Percentiles rank a stretch among this genome's conserved stretches.
Evolutionary conservation across 116 monocot genomes (phyloP).

Genomic region (Papilionanthe hybrid): DNA sequence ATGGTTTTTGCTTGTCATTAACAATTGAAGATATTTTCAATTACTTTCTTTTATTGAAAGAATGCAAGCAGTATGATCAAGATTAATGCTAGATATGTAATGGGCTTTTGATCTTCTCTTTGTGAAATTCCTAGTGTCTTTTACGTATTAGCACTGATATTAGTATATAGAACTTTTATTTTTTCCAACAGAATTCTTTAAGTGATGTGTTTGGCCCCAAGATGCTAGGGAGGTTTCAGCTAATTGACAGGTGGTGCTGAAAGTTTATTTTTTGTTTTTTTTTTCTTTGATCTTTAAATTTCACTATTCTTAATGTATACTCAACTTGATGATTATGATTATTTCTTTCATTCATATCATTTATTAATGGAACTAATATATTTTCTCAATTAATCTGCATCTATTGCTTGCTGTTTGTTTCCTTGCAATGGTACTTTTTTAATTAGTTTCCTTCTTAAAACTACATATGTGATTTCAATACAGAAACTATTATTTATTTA

Average conservation of each 20-base stretch:
- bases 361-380: not conserved
- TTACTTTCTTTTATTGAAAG: not conserved
- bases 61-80: not conserved
- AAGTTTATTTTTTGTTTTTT: not conserved
- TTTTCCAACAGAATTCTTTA: not conserved
- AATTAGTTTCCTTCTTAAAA: not conserved
- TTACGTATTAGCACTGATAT: not conserved
- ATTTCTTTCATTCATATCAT: not conserved
- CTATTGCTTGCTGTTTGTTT: not conserved
- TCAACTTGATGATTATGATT: not conserved
- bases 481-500: not conserved
- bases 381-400: not conserved
- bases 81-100: not conserved
- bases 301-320: not conserved
- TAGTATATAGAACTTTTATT: not conserved
- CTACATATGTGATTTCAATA: not conserved
- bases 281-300: not conserved
- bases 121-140: not conserved
- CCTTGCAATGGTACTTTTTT: not conserved
- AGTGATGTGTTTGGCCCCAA: not conserved
- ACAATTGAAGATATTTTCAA: constrained; percentile 1
- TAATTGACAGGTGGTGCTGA: not conserved
- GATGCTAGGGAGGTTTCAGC: not conserved
- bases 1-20: not conserved
- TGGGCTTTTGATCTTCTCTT: not conserved